Evolutionary conservation across 305 asterid species (phyloP).

Genomic region (Solanum hybrid): DNA sequence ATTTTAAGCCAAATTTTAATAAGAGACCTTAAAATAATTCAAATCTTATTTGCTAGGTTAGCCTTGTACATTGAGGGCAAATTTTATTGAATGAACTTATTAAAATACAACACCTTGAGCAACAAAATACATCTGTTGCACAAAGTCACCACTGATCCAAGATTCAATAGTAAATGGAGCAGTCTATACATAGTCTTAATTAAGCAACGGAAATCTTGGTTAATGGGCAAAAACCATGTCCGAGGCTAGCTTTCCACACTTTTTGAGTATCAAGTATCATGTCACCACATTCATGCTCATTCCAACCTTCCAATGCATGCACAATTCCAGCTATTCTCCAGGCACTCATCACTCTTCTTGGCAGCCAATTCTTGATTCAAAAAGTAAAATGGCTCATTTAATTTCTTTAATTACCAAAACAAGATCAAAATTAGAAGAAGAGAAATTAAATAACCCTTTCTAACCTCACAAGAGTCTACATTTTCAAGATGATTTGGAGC

Average conservation of each 20-base stretch:
- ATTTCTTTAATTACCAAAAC: no score
- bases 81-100: neutral
- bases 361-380: conserved; percentile 59
- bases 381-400: neutral
- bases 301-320: conserved; percentile 67
- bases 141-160: neutral
- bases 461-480: conserved; percentile 81
- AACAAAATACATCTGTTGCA: neutral
- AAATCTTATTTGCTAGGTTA: neutral
- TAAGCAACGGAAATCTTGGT: neutral
- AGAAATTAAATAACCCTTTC: neutral
- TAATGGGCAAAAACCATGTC: conserved; percentile 55
- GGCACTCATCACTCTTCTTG: conserved; percentile 68
- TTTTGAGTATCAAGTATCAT: conserved; percentile 40
- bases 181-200: neutral
- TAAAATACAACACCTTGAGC: neutral
- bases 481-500: conserved; percentile 67
- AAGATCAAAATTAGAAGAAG: neutral
- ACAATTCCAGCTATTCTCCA: conserved; percentile 65
- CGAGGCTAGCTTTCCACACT: conserved; percentile 55
- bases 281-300: conserved; percentile 64
- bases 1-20: neutral
- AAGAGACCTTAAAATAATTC: neutral
- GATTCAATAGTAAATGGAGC: neutral
- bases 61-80: neutral